Percentiles rank a stretch among this genome's conserved stretches.
These are phyloP conservation scores for Takashimella koratensis DNA, from an alignment of 1,284 basidiomycete genomes.

Conservation along the genomic window DNA sequence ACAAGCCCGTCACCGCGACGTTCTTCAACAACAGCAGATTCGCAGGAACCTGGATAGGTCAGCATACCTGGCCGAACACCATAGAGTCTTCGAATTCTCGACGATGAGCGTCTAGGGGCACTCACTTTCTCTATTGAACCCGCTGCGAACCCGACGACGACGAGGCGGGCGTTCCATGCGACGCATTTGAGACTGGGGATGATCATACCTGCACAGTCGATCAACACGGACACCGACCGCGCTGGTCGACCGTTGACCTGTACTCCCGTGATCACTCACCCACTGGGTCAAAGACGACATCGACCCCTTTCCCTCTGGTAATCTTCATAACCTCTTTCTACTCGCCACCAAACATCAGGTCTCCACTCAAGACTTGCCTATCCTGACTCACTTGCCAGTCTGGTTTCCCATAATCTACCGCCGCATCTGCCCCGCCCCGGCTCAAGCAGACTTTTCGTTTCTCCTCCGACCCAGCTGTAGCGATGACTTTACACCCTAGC, in stretches of 20 bases:
- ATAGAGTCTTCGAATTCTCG: conserved; percentile 1
- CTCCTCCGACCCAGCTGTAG: conserved; percentile 47
- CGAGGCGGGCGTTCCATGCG: conserved; percentile 84
- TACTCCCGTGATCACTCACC: conserved; percentile 58
- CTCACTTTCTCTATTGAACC: conserved; percentile 82
- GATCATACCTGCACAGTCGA: conserved; percentile 30
- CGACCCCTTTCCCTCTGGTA: conserved; percentile 74
- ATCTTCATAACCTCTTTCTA: conserved; percentile 57
- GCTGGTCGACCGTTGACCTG: too few species aligned
- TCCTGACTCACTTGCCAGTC: conserved; percentile 43
- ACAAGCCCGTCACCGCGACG: conserved; percentile 71
- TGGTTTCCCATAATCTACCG: conserved; percentile 48
- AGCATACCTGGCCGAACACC: background rate
- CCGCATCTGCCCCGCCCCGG: conserved; percentile 47
- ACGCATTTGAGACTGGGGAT: conserved; percentile 69
- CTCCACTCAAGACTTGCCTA: background rate
- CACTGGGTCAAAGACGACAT: conserved; percentile 88
- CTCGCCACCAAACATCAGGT: conserved; percentile 5
- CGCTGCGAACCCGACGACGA: conserved; percentile 88
- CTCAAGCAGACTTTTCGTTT: conserved; percentile 49
- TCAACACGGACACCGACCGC: too few species aligned
- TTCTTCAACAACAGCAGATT: conserved; percentile 88
- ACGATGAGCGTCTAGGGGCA: background rate
- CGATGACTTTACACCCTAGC: conserved; percentile 52
- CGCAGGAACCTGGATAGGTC: conserved; percentile 63